Percentiles rank a stretch among this genome's conserved stretches.
phyloP scores from a whole-genome alignment of 306 rosid species.

The Medicago truncatula region MtrunA17r5.0-ANR NC_053045.1:5945001-5945500 shows the following conservation, averaged over 20 bases:
- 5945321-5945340: slow-evolving; percentile 34
- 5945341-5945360: slow-evolving; percentile 28
- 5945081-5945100: neutral
- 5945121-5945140: too few relatives aligned
- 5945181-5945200: neutral
- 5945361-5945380: slow-evolving; percentile 38
- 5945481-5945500: slow-evolving; percentile 6
- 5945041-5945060: neutral
- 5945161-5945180: too few relatives aligned
- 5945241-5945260: neutral
- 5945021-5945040: neutral
- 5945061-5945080: neutral
- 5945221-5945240: neutral
- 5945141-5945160: neutral
- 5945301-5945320: slow-evolving; percentile 43
- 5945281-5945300: slow-evolving; percentile 41
- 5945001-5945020: too few relatives aligned
- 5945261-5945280: neutral
- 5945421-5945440: slow-evolving; percentile 29
- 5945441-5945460: neutral
- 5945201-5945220: neutral
- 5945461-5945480: slow-evolving; percentile 25
- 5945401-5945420: slow-evolving; percentile 36
- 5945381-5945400: slow-evolving; percentile 33
- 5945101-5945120: too few relatives aligned